Evolutionary conservation across 1,284 basidiomycete genomes (phyloP).

Genomic region (Puccinia triticina): DNA sequence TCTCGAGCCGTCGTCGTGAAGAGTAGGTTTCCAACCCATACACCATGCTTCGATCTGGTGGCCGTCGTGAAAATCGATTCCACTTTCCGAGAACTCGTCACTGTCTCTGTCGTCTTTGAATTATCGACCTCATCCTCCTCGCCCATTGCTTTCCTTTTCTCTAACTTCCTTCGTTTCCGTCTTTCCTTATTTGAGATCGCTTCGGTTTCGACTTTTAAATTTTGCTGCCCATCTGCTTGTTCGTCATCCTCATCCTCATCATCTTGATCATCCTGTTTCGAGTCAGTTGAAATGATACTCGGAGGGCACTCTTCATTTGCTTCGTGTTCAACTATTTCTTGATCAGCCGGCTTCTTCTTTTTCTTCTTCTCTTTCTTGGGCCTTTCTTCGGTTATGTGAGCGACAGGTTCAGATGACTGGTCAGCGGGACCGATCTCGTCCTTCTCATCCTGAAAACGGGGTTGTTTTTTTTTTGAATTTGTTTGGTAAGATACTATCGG

Average conservation of each 20-base stretch:
- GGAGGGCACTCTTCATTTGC: no score
- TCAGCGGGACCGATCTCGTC: no score
- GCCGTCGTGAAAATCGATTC: constrained; percentile 26
- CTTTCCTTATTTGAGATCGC: constrained; percentile 37
- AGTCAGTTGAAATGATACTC: background rate
- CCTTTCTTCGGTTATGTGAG: no score
- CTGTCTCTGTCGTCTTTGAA: background rate
- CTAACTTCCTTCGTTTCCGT: constrained; percentile 37
- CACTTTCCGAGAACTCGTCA: background rate
- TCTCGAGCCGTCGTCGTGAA: constrained; percentile 30
- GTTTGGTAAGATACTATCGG: no score
- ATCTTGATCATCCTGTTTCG: background rate
- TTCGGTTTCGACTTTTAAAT: background rate
- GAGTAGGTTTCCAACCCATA: constrained; percentile 45
- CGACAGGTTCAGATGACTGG: no score
- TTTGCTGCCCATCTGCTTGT: background rate
- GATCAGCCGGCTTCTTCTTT: no score
- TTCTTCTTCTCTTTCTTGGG: no score
- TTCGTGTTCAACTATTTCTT: no score
- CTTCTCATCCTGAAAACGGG: no score
- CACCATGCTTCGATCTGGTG: constrained; percentile 9
- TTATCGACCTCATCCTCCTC: background rate
- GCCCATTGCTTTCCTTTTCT: background rate
- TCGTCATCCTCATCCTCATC: background rate
- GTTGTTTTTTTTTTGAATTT: no score